Conservation (phyloP, 345 rosid species). For the Syzygium oleosum region DNA sequence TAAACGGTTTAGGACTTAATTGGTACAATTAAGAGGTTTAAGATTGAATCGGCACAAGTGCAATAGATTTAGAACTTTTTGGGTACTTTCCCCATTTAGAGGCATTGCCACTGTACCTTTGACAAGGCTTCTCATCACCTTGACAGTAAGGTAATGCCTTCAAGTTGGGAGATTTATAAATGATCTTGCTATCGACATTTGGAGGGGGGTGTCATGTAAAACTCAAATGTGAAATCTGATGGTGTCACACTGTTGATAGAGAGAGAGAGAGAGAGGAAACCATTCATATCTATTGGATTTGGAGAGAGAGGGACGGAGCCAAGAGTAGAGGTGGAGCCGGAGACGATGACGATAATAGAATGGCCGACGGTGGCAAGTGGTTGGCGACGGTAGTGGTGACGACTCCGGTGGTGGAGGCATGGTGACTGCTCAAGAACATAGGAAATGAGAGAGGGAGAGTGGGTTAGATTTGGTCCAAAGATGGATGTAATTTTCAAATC, state of each 20-base stretch:
- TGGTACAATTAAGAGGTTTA: rapidly evolving
- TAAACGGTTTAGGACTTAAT: rapidly evolving
- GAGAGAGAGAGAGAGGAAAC: neutral
- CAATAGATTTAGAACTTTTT: neutral
- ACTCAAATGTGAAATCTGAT: neutral
- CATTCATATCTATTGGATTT: neutral
- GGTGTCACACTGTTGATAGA: rapidly evolving
- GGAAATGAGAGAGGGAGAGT: neutral
- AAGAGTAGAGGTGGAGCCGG: neutral
- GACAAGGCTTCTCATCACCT: too few species aligned
- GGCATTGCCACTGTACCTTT: neutral
- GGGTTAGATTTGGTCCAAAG: neutral
- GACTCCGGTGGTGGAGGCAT: neutral
- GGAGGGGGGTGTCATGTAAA: neutral
- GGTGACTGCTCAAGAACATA: neutral
- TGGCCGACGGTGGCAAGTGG: neutral
- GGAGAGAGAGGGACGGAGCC: neutral
- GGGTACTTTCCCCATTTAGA: neutral
- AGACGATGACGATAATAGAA: neutral
- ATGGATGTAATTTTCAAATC: neutral
- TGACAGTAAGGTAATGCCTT: neutral
- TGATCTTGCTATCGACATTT: neutral
- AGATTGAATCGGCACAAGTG: too few species aligned
- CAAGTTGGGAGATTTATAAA: neutral
- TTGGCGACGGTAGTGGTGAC: neutral